These are phyloP conservation scores for Primulina eburnea DNA, from an alignment of 257 asterid genomes.

Conservation along the genomic window DNA sequence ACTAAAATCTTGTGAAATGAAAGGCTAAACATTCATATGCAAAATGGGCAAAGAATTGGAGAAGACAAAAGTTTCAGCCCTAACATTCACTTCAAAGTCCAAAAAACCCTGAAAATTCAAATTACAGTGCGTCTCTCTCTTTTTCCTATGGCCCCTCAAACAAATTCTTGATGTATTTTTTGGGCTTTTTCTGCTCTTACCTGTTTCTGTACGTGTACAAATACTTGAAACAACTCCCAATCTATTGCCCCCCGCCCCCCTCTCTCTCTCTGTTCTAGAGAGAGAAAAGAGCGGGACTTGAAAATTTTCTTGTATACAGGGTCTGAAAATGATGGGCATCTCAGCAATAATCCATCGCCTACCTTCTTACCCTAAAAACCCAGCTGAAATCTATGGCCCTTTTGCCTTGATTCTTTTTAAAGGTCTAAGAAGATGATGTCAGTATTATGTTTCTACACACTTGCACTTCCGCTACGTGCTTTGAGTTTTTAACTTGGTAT, in stretches of 20 bases:
- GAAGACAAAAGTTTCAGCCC: constrained; percentile 35
- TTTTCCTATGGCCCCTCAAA: constrained; percentile 23
- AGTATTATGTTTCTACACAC: constrained; percentile 20
- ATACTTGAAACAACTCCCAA: constrained; percentile 31
- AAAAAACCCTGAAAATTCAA: constrained; percentile 21
- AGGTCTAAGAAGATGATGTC: constrained; percentile 19
- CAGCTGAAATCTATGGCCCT: constrained; percentile 20
- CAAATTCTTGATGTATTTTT: constrained; percentile 19
- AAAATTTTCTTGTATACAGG: constrained; percentile 23
- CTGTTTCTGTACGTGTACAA: constrained; percentile 49
- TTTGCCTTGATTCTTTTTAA: neutral
- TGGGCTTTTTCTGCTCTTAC: constrained; percentile 23
- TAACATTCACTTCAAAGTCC: constrained; percentile 23
- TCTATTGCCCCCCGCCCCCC: neutral
- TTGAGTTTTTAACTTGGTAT: constrained; percentile 14
- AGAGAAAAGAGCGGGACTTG: constrained; percentile 50
- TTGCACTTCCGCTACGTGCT: constrained; percentile 22
- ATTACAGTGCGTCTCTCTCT: constrained; percentile 45
- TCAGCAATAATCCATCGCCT: constrained; percentile 12
- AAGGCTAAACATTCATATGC: constrained; percentile 6
- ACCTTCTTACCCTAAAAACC: constrained; percentile 36
- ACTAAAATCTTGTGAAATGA: constrained; percentile 21
- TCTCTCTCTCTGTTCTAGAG: constrained; percentile 26
- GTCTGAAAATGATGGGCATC: constrained; percentile 15
- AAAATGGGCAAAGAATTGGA: constrained; percentile 27